phyloP scores from a whole-genome alignment of 257 asterid species.

The Voacanga thouarsii region DNA sequence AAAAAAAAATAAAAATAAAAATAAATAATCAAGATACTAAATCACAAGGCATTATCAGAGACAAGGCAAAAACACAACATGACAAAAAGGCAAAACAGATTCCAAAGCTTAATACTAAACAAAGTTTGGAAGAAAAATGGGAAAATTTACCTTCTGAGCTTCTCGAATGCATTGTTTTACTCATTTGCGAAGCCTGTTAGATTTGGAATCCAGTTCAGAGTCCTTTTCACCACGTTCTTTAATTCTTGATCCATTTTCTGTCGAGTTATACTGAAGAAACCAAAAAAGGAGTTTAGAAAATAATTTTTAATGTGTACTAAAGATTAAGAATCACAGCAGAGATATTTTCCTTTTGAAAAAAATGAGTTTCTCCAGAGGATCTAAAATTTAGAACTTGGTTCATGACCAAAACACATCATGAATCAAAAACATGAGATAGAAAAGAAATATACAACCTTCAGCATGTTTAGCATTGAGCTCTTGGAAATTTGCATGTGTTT shows the following conservation, averaged over 20 bases:
- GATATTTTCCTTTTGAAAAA: no score
- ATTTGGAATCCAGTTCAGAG: slow-evolving; percentile 83
- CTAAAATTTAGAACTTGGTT: not conserved
- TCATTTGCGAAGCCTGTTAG: slow-evolving; percentile 95
- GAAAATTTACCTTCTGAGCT: slow-evolving; percentile 75
- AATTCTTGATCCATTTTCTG: slow-evolving; percentile 83
- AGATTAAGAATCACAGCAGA: slow-evolving; percentile 10
- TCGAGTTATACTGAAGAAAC: slow-evolving; percentile 59
- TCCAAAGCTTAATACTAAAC: not conserved
- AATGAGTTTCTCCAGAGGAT: not conserved
- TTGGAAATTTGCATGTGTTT: slow-evolving; percentile 73
- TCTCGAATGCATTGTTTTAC: slow-evolving; percentile 99
- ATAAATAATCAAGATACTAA: not conserved
- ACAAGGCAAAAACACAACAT: not conserved
- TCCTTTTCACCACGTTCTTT: slow-evolving; percentile 87
- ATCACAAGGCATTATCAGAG: not conserved
- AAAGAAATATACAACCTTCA: slow-evolving; percentile 72
- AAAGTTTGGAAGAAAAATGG: not conserved
- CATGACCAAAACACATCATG: slow-evolving; percentile 6
- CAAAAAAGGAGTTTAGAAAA: slow-evolving; percentile 35
- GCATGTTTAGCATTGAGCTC: slow-evolving; percentile 70
- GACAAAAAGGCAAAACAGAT: not conserved
- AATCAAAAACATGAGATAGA: slow-evolving; percentile 11
- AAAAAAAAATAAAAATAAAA: no score
- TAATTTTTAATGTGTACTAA: slow-evolving; percentile 16